phyloP scores from a whole-genome alignment of 495 filamentous ascomycete genomes.

The Neurospora tetraspora region DNA sequence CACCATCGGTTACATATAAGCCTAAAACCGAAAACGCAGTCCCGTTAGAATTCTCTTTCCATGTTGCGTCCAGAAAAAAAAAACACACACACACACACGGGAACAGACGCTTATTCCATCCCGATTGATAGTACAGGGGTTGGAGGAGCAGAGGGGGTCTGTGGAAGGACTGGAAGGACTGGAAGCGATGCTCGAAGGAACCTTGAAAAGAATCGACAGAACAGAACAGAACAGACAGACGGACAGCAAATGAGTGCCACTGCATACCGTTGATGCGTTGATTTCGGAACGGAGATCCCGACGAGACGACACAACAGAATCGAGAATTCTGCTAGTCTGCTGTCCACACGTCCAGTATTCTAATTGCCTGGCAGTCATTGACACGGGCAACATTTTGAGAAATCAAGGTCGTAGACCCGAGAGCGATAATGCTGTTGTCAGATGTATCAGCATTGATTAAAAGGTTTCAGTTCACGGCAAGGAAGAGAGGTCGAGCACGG shows the following conservation, averaged over 20 bases:
- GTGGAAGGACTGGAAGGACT: background rate
- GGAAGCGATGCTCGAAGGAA: background rate
- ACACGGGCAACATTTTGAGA: background rate
- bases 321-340: background rate
- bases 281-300: background rate
- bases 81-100: background rate
- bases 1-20: background rate
- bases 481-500: background rate
- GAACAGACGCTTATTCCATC: background rate
- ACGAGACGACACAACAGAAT: background rate
- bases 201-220: background rate
- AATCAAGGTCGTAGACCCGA: background rate
- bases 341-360: background rate
- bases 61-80: background rate
- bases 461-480: background rate
- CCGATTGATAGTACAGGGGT: background rate
- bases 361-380: background rate
- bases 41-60: background rate
- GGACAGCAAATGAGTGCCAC: background rate
- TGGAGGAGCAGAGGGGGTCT: background rate
- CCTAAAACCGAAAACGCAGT: background rate
- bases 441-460: background rate
- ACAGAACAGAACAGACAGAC: background rate
- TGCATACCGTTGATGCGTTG: background rate
- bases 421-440: background rate